Evolutionary conservation across 1,284 basidiomycete species (phyloP).

Genomic region (Rhodotorula sp.): DNA sequence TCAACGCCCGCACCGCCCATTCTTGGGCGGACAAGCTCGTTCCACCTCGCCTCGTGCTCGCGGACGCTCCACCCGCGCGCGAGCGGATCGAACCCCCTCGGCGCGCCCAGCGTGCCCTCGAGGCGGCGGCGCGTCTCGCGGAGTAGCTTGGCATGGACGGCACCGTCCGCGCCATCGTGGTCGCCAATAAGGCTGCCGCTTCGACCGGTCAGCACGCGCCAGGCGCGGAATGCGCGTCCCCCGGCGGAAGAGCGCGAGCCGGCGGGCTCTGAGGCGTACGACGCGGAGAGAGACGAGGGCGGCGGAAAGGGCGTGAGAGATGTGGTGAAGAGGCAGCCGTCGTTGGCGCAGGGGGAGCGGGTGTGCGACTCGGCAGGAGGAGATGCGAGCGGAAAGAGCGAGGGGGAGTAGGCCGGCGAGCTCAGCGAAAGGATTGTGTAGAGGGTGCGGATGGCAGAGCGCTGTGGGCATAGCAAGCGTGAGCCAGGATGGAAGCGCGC

Average conservation of each 20-base stretch:
- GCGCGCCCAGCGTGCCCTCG: too few relatives aligned
- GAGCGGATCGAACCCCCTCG: neutral
- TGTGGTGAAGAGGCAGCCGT: slow-evolving; percentile 42
- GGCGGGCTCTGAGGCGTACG: slow-evolving; percentile 1
- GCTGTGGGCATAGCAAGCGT: neutral
- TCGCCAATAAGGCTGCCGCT: neutral
- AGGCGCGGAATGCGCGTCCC: neutral
- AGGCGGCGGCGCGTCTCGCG: neutral
- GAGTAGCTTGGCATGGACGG: too few relatives aligned
- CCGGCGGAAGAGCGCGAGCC: neutral
- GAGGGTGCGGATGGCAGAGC: slow-evolving; percentile 34
- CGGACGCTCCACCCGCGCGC: slow-evolving; percentile 4
- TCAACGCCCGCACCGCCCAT: neutral
- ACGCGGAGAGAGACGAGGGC: slow-evolving; percentile 17
- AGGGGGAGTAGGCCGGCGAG: slow-evolving; percentile 32
- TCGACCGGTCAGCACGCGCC: neutral
- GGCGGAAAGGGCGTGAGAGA: slow-evolving; percentile 40
- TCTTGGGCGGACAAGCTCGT: slow-evolving; percentile 1
- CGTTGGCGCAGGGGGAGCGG: slow-evolving; percentile 41
- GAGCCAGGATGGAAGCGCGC: neutral
- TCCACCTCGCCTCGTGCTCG: slow-evolving; percentile 36
- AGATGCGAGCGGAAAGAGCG: slow-evolving; percentile 38
- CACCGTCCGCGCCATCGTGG: neutral
- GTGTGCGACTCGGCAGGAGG: slow-evolving; percentile 34
- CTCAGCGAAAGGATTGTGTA: slow-evolving; percentile 29